These are phyloP conservation scores for Ogataea thermomethanolica DNA, from an alignment of 805 yeast genomes.

Conservation along the genomic window DNA sequence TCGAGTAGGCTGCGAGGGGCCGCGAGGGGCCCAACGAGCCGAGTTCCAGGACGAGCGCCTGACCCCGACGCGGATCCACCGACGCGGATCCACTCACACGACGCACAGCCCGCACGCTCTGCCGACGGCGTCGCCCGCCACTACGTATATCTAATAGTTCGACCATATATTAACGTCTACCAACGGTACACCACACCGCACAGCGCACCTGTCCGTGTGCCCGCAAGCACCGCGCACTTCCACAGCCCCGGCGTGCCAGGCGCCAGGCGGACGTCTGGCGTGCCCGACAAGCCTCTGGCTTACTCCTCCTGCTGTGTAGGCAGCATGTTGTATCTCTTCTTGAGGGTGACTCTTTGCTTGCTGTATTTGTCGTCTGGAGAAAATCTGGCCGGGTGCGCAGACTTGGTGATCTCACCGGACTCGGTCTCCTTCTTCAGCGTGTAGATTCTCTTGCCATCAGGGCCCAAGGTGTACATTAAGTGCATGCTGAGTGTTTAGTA, in stretches of 20 bases:
- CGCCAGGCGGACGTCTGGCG: background rate
- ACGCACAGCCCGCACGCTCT: no score
- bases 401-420: slow-evolving; percentile 91
- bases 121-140: background rate
- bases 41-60: no score
- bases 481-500: slow-evolving; percentile 57
- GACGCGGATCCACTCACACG: no score
- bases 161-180: slow-evolving; percentile 1
- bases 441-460: slow-evolving; percentile 93
- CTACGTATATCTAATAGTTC: background rate
- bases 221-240: no score
- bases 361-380: slow-evolving; percentile 99
- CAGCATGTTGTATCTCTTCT: slow-evolving; percentile 86
- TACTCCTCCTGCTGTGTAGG: slow-evolving; percentile 65
- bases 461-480: slow-evolving; percentile 95
- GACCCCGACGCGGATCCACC: no score
- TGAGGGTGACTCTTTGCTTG: slow-evolving; percentile 96
- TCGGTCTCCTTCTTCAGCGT: slow-evolving; percentile 81
- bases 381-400: slow-evolving; percentile 99
- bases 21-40: background rate
- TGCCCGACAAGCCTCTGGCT: background rate
- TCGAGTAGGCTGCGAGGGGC: slow-evolving; percentile 10
- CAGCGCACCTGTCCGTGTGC: slow-evolving; percentile 1
- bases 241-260: no score
- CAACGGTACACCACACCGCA: slow-evolving; percentile 3